Base-by-base conservation (phyloP, 805 yeast genomes). In the Candida broadrunensis region DNA sequence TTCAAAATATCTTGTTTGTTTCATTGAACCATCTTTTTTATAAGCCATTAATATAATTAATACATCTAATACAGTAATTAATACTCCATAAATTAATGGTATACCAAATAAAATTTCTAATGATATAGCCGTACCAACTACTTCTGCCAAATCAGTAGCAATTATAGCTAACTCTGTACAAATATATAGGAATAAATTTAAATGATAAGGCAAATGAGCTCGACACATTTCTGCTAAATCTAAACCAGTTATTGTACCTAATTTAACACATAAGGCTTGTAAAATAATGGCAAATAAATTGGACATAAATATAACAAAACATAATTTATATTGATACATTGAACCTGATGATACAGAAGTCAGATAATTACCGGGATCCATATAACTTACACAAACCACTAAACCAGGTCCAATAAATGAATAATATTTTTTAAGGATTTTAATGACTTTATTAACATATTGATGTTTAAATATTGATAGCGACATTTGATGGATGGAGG, bases 291-390 rank as follows among this genome's bases (percentile, higher is more conserved):
- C 97, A 66, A 88, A 81, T 37, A 85, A 57, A 54, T 88, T 89
- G n/a, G 95, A 83, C 43, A 88, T 54, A 38, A 88, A 69, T 3
- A 88, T 75, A 23, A 84, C 74, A 60, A 87, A 85, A 37, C 89
- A 70, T 38, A 88, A 75, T 43, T 83, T 77, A 61, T 82, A 89
- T 55, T 81, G 77, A 53, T 81, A 85, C 41, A 80, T 73, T 2
- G 96, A 90, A 38, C 97, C 97, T 1, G 95, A 88, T 13, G 87
- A 77, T 1, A 89, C 95, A 13, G 93, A 88, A 0, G 96, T 86
- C 33, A 95, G 80, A 63, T 88, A 89, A 61, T 89, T 89, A 33
- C 97, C 97, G 1, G 97, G 96, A 58, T 89, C 97, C 73, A 89
- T 85, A 55, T 89, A 90, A 2, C 96, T 93, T 39, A 90, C 96